Percentiles rank a stretch among this genome's conserved stretches.
phyloP scores from a whole-genome alignment of 2,329 filamentous ascomycete species.

The Remersonia thermophila region DNA sequence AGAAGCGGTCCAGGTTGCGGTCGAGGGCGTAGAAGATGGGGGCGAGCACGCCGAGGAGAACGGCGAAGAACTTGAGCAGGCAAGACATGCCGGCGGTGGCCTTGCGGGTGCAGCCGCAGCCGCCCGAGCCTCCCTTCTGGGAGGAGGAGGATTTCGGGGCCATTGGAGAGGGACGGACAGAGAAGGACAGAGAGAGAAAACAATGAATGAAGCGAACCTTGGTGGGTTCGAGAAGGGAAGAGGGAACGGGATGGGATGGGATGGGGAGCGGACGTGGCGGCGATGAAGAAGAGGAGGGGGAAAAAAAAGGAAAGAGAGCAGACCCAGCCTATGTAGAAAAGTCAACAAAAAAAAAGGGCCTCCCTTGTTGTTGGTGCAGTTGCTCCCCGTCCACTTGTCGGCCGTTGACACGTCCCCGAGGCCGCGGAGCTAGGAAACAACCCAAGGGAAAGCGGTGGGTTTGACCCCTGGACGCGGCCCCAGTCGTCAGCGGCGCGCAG shows the following conservation, averaged over 20 bases:
- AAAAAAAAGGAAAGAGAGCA: conserved; percentile 1
- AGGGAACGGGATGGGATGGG: background rate
- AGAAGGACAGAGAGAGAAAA: background rate
- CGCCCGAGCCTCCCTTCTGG: background rate
- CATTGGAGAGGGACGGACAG: conserved; percentile 11
- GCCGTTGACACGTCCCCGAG: too few relatives aligned
- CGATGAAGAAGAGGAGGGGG: background rate
- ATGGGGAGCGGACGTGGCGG: background rate
- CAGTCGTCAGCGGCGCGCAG: background rate
- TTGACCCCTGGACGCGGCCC: background rate
- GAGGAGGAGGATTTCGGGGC: conserved; percentile 10
- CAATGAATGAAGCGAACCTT: background rate
- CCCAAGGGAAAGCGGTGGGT: conserved; percentile 8
- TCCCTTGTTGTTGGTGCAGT: background rate
- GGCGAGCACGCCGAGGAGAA: conserved; percentile 42
- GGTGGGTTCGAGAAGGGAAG: background rate
- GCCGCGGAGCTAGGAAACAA: too few relatives aligned
- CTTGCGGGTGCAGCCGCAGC: conserved; percentile 1
- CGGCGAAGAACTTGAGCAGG: conserved; percentile 35
- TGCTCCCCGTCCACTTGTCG: too few relatives aligned
- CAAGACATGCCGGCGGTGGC: conserved; percentile 5
- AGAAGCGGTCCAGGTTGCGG: conserved; percentile 50
- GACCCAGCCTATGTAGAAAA: conserved; percentile 2
- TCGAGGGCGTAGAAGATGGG: conserved; percentile 44
- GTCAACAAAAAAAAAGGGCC: background rate